Conservation (phyloP, 768 basidiomycete species). For the Mycena olivaceomarginata region DNA sequence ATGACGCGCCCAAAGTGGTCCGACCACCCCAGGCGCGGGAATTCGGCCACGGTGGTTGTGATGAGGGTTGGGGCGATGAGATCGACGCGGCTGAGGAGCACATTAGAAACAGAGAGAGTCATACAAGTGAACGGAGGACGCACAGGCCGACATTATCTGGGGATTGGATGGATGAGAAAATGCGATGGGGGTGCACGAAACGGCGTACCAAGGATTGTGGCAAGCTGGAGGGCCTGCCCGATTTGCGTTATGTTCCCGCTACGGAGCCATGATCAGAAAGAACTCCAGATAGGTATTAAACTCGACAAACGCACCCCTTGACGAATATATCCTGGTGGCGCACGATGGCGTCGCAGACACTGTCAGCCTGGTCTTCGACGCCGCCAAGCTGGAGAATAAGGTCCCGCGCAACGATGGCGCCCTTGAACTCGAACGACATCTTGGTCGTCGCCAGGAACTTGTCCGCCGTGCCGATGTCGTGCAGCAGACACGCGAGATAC, state of each 20-base stretch:
- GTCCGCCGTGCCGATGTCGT: conserved; percentile 7
- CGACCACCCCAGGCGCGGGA: conserved; percentile 57
- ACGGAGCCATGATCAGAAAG: conserved; percentile 31
- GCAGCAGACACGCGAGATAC: conserved; percentile 33
- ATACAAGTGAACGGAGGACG: too few species aligned
- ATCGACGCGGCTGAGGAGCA: too few species aligned
- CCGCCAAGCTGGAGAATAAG: conserved; percentile 62
- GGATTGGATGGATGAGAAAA: conserved; percentile 34
- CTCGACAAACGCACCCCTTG: conserved; percentile 57
- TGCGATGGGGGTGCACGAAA: background rate
- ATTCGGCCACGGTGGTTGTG: too few species aligned
- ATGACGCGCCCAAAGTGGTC: conserved; percentile 65
- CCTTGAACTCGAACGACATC: conserved; percentile 67
- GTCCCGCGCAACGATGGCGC: conserved; percentile 71
- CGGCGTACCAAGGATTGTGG: conserved; percentile 67
- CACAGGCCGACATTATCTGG: conserved; percentile 68
- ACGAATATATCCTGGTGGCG: conserved; percentile 70
- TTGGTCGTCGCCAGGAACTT: background rate
- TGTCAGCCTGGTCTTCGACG: conserved; percentile 55
- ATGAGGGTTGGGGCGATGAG: too few species aligned
- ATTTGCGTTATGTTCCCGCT: background rate
- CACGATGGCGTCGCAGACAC: conserved; percentile 70
- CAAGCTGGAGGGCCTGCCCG: conserved; percentile 66
- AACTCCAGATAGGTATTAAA: too few species aligned
- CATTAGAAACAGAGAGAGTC: too few species aligned